Conservation (phyloP, 305 asterid genomes). For the Monarda citriodora region DNA sequence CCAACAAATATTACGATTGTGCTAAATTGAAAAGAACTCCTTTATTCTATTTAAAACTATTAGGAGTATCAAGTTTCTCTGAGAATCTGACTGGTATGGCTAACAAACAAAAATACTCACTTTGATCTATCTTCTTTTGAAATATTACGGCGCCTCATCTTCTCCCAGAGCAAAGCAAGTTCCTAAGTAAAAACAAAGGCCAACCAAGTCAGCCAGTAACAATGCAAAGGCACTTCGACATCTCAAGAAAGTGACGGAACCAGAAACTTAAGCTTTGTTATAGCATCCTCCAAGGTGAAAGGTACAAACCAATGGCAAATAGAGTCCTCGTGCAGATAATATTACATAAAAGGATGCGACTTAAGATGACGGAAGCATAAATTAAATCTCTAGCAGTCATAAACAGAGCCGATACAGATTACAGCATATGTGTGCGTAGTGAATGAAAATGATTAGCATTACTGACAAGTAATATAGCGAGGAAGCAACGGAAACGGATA, state of each 20-base stretch:
- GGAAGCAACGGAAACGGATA: conserved; percentile 8
- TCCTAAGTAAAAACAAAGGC: conserved; percentile 43
- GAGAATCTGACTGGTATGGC: conserved; percentile 12
- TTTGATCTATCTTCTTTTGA: conserved; percentile 77
- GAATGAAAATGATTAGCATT: neutral
- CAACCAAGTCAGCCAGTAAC: conserved; percentile 19
- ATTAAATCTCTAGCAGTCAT: neutral
- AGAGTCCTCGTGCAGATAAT: neutral
- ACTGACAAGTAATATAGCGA: neutral
- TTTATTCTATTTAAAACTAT: neutral
- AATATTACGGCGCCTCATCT: conserved; percentile 83
- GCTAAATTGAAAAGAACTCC: neutral
- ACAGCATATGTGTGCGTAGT: neutral
- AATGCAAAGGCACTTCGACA: conserved; percentile 12
- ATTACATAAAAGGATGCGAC: neutral
- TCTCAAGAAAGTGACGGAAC: neutral
- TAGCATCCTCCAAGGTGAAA: neutral
- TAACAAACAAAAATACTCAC: conserved; percentile 32
- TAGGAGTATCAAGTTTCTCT: conserved; percentile 11
- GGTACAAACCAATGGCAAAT: neutral
- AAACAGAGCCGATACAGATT: neutral
- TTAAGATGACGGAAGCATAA: neutral
- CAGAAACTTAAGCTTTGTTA: neutral
- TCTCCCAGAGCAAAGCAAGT: conserved; percentile 85
- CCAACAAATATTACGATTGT: neutral